These are phyloP conservation scores for Pythium insidiosum DNA, from an alignment of 352 stramenopile species.

Conservation along the genomic window DNA sequence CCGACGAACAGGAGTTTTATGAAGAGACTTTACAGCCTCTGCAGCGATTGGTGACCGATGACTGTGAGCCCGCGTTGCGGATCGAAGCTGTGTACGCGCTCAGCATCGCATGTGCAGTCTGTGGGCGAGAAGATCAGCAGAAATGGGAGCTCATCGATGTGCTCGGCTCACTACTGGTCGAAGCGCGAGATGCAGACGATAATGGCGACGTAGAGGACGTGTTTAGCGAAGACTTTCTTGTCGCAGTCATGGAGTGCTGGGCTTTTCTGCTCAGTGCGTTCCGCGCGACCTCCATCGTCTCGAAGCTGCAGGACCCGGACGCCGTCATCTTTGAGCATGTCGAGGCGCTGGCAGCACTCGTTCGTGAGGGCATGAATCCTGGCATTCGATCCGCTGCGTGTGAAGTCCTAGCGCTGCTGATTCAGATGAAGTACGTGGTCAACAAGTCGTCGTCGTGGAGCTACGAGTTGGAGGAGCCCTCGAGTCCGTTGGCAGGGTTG, in stretches of 20 bases:
- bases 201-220: conserved; percentile 33
- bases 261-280: conserved; percentile 47
- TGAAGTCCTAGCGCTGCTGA: conserved; percentile 47
- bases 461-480: conserved; percentile 31
- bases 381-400: conserved; percentile 34
- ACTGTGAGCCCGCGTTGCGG: conserved; percentile 27
- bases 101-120: conserved; percentile 51
- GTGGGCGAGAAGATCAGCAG: conserved; percentile 44
- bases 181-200: conserved; percentile 36
- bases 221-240: conserved; percentile 32
- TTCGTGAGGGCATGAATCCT: conserved; percentile 34
- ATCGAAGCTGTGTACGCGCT: conserved; percentile 46
- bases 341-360: conserved; percentile 36
- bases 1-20: conserved; percentile 44
- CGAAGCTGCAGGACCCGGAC: conserved; percentile 37
- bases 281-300: conserved; percentile 29
- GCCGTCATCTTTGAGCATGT: conserved; percentile 44
- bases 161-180: conserved; percentile 32
- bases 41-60: conserved; percentile 35
- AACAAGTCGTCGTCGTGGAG: conserved; percentile 26
- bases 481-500: conserved; percentile 36
- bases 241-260: conserved; percentile 61
- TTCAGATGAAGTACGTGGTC: conserved; percentile 53
- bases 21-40: conserved; percentile 33
- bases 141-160: conserved; percentile 50